Percentiles rank a stretch among this genome's conserved stretches.
Evolutionary conservation across 441 rosid species (phyloP).

Genomic region (Breynia disticha): DNA sequence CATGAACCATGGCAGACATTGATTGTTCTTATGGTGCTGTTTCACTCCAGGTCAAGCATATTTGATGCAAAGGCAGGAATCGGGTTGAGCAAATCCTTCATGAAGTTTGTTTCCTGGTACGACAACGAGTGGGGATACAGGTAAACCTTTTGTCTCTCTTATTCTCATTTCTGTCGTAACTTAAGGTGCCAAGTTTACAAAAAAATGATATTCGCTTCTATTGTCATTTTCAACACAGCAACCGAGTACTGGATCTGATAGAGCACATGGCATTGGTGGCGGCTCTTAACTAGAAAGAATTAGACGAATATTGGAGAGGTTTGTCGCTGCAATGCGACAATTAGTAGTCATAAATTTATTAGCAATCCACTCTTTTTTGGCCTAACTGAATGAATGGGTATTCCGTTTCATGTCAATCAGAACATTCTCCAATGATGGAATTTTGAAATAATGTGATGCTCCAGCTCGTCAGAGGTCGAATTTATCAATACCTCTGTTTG

Average conservation of each 20-base stretch:
- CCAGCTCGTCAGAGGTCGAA: no score
- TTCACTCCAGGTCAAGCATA: constrained; percentile 73
- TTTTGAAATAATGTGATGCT: not conserved
- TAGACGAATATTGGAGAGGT: not conserved
- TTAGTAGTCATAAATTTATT: not conserved
- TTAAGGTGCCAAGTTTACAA: not conserved
- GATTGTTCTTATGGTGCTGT: not conserved
- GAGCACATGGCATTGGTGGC: constrained; percentile 94
- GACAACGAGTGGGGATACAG: constrained; percentile 99
- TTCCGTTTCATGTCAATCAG: not conserved
- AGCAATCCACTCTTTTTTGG: not conserved
- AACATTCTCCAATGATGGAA: not conserved
- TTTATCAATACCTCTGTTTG: no score
- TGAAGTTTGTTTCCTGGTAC: constrained; percentile 91
- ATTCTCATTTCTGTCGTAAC: not conserved
- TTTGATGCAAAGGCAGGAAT: constrained; percentile 97
- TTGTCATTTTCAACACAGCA: constrained; percentile 41
- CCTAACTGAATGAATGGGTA: not conserved
- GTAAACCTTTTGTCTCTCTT: constrained; percentile 26
- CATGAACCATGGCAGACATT: not conserved
- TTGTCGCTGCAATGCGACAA: not conserved
- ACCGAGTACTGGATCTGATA: constrained; percentile 92
- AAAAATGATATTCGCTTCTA: not conserved
- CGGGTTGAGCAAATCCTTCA: constrained; percentile 67
- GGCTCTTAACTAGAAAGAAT: constrained; percentile 29